These are phyloP conservation scores for Syzygium grande DNA, from an alignment of 345 rosid species.

Conservation along the genomic window DNA sequence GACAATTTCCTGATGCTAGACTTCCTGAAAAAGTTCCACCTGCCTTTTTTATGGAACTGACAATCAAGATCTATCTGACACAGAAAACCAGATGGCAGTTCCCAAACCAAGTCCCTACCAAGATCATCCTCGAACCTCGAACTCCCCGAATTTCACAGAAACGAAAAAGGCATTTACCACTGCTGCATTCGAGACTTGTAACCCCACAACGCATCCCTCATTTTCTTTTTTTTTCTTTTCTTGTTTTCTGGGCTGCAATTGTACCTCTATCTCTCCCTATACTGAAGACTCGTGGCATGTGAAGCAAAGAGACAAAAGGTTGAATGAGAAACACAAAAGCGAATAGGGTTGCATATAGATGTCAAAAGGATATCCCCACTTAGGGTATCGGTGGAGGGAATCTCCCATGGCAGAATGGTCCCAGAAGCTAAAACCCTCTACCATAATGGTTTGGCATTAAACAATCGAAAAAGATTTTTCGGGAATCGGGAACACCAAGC, in stretches of 20 bases:
- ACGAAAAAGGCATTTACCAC: background rate
- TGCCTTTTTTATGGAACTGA: background rate
- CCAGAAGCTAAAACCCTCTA: background rate
- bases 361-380: background rate
- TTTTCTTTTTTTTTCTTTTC: background rate
- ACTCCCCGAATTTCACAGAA: background rate
- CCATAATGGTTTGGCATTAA: background rate
- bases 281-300: background rate
- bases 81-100: background rate
- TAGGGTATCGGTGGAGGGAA: background rate
- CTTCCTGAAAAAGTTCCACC: background rate
- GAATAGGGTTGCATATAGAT: background rate
- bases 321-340: background rate
- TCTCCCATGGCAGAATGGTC: background rate
- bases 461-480: background rate
- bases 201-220: background rate
- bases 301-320: background rate
- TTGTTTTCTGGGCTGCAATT: background rate
- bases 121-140: background rate
- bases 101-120: background rate
- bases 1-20: background rate
- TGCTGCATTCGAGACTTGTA: background rate
- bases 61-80: background rate
- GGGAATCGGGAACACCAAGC: background rate
- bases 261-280: background rate